These are phyloP conservation scores for Xanthoconium separans DNA, from an alignment of 1,284 basidiomycete genomes.

Conservation along the genomic window DNA sequence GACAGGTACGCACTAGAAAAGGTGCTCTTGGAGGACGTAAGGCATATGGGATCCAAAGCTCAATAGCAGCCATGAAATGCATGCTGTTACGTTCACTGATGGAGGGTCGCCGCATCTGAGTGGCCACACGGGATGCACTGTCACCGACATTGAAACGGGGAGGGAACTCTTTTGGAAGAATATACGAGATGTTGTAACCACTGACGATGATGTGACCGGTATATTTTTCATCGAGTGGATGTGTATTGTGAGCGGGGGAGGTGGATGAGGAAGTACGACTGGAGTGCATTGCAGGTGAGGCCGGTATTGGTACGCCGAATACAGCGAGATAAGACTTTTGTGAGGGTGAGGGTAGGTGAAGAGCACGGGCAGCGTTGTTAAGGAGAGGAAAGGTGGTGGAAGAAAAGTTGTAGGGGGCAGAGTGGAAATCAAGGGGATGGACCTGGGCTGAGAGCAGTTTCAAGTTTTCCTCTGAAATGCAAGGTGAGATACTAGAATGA, in stretches of 20 bases:
- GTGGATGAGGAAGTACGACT: constrained; percentile 34
- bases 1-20: constrained; percentile 53
- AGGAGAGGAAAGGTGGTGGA: constrained; percentile 60
- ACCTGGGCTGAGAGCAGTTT: constrained; percentile 69
- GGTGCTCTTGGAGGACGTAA: constrained; percentile 66
- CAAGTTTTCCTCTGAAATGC: constrained; percentile 64
- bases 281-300: constrained; percentile 37
- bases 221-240: constrained; percentile 59
- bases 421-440: constrained; percentile 69
- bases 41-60: constrained; percentile 69
- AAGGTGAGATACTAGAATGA: background rate
- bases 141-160: constrained; percentile 41
- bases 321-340: constrained; percentile 57
- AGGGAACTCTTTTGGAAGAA: constrained; percentile 71
- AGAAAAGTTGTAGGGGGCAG: constrained; percentile 72
- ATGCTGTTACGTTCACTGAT: constrained; percentile 54
- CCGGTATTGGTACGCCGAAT: constrained; percentile 43
- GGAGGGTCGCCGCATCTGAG: constrained; percentile 48
- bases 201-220: constrained; percentile 74
- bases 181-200: constrained; percentile 72
- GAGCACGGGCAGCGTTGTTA: constrained; percentile 62
- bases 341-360: constrained; percentile 62
- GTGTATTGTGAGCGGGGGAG: constrained; percentile 30
- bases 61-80: constrained; percentile 77
- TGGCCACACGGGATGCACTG: constrained; percentile 30